Evolutionary conservation across 352 stramenopile species (phyloP).

Genomic region (Phytopythium mirpurense): DNA sequence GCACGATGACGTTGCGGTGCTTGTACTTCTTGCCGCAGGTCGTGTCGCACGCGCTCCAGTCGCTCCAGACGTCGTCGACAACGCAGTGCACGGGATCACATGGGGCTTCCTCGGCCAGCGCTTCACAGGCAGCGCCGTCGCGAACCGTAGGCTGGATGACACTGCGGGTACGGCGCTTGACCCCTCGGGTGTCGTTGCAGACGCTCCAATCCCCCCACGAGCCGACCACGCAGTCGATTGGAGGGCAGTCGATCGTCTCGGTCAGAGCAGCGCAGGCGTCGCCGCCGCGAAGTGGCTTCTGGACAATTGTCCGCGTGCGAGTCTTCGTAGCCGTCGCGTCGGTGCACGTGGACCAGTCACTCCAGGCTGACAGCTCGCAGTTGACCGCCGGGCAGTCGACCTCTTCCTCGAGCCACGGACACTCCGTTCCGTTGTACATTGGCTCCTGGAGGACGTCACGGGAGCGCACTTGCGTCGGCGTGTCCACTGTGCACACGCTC

Average conservation of each 20-base stretch:
- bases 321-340: conserved; percentile 35
- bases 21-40: conserved; percentile 35
- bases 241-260: conserved; percentile 29
- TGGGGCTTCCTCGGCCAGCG: conserved; percentile 18
- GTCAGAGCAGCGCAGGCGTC: conserved; percentile 19
- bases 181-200: conserved; percentile 20
- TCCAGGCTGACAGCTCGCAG: conserved; percentile 34
- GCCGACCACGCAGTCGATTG: conserved; percentile 39
- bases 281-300: conserved; percentile 31
- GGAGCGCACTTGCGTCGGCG: conserved; percentile 18
- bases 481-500: conserved; percentile 24
- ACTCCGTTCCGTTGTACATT: conserved; percentile 24
- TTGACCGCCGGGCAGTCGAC: conserved; percentile 39
- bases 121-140: conserved; percentile 21
- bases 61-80: conserved; percentile 31
- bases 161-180: conserved; percentile 19
- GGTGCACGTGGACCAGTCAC: conserved; percentile 38
- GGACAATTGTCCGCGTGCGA: conserved; percentile 27
- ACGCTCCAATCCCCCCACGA: conserved; percentile 21
- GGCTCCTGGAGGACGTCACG: conserved; percentile 17
- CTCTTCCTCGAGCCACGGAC: conserved; percentile 20
- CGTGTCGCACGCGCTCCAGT: conserved; percentile 37
- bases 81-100: conserved; percentile 41
- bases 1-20: conserved; percentile 18
- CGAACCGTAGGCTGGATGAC: conserved; percentile 22